phyloP scores from a whole-genome alignment of 495 filamentous ascomycete species.

The Trichoderma erinaceum region DNA sequence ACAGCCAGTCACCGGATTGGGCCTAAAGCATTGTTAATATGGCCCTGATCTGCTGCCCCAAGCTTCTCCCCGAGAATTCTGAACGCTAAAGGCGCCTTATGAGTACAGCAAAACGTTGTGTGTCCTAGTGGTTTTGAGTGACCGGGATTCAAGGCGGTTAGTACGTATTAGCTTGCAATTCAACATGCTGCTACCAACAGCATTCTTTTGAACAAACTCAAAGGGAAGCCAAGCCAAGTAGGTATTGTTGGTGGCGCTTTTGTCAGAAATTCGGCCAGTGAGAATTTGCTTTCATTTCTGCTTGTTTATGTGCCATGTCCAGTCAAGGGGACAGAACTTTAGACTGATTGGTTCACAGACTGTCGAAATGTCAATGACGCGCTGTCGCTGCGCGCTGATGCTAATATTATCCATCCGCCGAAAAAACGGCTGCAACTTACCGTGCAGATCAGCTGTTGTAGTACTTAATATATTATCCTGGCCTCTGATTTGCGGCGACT shows the following conservation, averaged over 20 bases:
- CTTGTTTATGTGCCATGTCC: neutral
- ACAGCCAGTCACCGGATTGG: neutral
- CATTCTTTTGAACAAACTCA: neutral
- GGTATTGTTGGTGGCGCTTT: neutral
- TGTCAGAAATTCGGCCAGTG: neutral
- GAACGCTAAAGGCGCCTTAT: neutral
- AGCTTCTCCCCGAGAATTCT: neutral
- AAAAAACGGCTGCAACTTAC: neutral
- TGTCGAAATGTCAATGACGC: neutral
- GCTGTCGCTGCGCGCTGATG: neutral
- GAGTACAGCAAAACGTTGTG: neutral
- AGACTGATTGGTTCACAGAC: neutral
- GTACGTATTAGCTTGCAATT: neutral
- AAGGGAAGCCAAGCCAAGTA: neutral
- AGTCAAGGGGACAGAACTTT: neutral
- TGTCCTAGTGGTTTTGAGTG: neutral
- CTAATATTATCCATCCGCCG: neutral
- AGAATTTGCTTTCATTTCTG: neutral
- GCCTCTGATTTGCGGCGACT: neutral
- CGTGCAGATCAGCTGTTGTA: neutral
- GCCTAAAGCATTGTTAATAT: conserved; percentile 1
- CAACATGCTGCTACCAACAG: neutral
- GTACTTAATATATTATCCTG: neutral
- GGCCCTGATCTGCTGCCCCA: neutral
- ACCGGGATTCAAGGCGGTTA: neutral